Evolutionary conservation across 139 green algal genomes (phyloP).

Genomic region (Pleodorina starrii): DNA sequence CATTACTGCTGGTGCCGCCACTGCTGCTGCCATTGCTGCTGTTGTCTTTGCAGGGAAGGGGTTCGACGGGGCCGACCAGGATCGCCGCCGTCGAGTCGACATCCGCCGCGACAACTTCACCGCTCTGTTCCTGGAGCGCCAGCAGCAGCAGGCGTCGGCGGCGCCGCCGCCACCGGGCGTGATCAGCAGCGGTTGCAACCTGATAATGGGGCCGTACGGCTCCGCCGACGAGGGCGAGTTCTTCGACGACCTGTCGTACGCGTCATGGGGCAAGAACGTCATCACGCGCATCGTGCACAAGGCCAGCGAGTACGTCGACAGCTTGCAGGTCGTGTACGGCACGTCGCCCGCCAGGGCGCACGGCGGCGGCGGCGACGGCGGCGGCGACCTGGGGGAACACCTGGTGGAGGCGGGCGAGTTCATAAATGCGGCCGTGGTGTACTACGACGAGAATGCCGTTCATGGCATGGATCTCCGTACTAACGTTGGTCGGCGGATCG

Average conservation of each 20-base stretch:
- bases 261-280: constrained; percentile 15
- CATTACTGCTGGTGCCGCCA: no score
- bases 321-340: constrained; percentile 22
- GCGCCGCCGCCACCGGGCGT: no score
- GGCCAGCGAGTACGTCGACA: constrained; percentile 12
- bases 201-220: constrained; percentile 11
- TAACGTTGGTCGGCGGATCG: background rate
- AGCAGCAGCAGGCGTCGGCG: background rate
- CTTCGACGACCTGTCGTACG: constrained; percentile 19
- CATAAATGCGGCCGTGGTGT: constrained; percentile 8
- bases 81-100: background rate
- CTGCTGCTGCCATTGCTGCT: no score
- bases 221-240: background rate
- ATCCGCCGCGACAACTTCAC: constrained; percentile 2
- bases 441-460: constrained; percentile 9
- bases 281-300: constrained; percentile 1
- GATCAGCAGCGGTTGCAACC: constrained; percentile 16
- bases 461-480: background rate
- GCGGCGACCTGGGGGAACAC: background rate
- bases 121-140: background rate
- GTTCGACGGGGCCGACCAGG: constrained; percentile 7
- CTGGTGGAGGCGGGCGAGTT: constrained; percentile 13
- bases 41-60: constrained; percentile 3
- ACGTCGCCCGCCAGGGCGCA: background rate
- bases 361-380: constrained; percentile 3